Conservation (phyloP, 2,329 filamentous ascomycete genomes). For the Camillea tinctor region DNA sequence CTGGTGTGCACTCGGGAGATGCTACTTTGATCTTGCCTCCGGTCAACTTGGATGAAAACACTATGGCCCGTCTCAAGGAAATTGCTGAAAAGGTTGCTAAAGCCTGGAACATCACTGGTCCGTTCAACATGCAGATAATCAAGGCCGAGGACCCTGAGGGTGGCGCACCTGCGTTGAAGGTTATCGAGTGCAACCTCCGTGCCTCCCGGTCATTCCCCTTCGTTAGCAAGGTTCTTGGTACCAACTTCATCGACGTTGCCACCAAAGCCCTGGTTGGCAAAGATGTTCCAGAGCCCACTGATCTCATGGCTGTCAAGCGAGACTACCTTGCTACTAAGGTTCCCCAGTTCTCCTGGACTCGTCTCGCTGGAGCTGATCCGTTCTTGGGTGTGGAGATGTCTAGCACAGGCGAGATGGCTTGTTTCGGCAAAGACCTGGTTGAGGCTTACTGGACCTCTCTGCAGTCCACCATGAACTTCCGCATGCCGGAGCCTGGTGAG, state of each 20-base stretch:
- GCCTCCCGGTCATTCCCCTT: slow-evolving; percentile 98
- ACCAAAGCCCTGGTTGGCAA: slow-evolving; percentile 88
- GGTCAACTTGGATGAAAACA: slow-evolving; percentile 69
- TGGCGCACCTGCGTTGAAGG: slow-evolving; percentile 77
- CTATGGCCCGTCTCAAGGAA: slow-evolving; percentile 86
- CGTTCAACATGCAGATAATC: slow-evolving; percentile 99
- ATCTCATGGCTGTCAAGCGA: slow-evolving; percentile 86
- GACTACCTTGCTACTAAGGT: slow-evolving; percentile 97
- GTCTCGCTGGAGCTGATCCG: slow-evolving; percentile 92
- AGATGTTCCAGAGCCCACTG: slow-evolving; percentile 78
- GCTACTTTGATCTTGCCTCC: slow-evolving; percentile 93
- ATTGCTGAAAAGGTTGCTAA: slow-evolving; percentile 96
- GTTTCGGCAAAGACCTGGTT: slow-evolving; percentile 92
- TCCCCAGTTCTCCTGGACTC: slow-evolving; percentile 98
- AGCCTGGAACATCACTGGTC: slow-evolving; percentile 95
- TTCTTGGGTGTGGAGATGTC: slow-evolving; percentile 98
- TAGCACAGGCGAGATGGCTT: slow-evolving; percentile 95
- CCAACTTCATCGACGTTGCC: slow-evolving; percentile 94
- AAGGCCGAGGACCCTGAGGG: slow-evolving; percentile 78
- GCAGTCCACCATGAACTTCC: slow-evolving; percentile 99
- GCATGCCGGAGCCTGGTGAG: slow-evolving; percentile 89
- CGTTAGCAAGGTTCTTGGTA: slow-evolving; percentile 93
- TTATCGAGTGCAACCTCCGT: slow-evolving; percentile 97
- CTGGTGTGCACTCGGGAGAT: slow-evolving; percentile 96
- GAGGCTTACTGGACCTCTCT: slow-evolving; percentile 98